Base-by-base conservation (phyloP, 257 asterid genomes). In the Solanum pinnatisectum region DNA sequence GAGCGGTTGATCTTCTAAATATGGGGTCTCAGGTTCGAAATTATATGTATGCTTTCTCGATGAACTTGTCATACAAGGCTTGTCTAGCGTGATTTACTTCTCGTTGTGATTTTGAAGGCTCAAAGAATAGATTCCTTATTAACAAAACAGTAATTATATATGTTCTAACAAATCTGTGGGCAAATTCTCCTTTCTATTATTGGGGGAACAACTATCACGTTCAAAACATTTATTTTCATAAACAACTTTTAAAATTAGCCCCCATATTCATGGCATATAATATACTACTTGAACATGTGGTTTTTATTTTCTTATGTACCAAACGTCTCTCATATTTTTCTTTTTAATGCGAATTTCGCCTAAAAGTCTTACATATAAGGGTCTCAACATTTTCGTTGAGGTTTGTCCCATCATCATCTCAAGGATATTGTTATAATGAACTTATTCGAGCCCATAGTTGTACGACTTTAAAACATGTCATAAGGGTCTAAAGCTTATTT, bases 21-120 rank as follows among this genome's bases (percentile, higher is more conserved):
- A 12, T 10, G 3, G 10, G 10, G 0, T n/a, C 6, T 67, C 3
- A 25, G 3, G 1, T 67, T 67, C 1, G 0, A 67, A 25, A 67
- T 5, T 2, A 12, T 15, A 13, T 12, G 0, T 27, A 25, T 25
- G 9, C 20, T 27, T 67, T 67, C 1, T 67, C 36, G 20, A 10
- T 32, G 2, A 70, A 14, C 12, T 32, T 15, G 13, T 70, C n/a
- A 4, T 15, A 70, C 1, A 3, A 1, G 4, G 12, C 6, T 70
- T 70, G n/a, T 27, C 22, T 6, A 32, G 6, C 8, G 2, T 8
- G 2, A 27, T 68, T 14, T 2, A 27, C 10, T 2, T 25, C 1
- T 68, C 0, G 1, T 27, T 27, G 5, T 67, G 10, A 27, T 67
- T 12, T 46, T 65, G 8, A 0, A 8, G 33, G 11, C 7, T 68